Evolutionary conservation across 1,284 basidiomycete species (phyloP).

Genomic region (Microbotryomycetes sp.): DNA sequence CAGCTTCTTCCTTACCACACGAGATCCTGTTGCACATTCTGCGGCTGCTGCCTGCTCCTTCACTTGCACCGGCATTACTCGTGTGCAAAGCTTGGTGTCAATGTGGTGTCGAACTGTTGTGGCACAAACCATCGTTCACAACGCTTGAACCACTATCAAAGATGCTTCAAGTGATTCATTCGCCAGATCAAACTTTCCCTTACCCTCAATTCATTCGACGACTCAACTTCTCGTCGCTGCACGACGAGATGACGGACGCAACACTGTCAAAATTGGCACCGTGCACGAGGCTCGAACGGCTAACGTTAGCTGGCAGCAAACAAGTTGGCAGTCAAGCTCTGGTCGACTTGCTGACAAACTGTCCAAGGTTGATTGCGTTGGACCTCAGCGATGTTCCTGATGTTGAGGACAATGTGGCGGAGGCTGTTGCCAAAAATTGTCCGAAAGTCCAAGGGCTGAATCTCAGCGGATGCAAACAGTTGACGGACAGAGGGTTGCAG

Average conservation of each 20-base stretch:
- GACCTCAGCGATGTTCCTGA: conserved; percentile 72
- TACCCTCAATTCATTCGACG: conserved; percentile 84
- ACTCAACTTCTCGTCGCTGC: conserved; percentile 77
- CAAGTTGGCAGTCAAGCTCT: conserved; percentile 65
- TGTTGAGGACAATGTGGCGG: conserved; percentile 64
- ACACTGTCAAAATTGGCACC: conserved; percentile 65
- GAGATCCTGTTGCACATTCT: conserved; percentile 93
- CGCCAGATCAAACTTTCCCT: conserved; percentile 62
- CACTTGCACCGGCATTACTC: conserved; percentile 64
- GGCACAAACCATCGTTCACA: conserved; percentile 81
- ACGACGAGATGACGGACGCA: conserved; percentile 66
- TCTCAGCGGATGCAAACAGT: conserved; percentile 70
- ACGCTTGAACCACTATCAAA: conserved; percentile 65
- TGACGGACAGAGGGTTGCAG: conserved; percentile 71
- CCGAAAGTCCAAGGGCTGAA: conserved; percentile 86
- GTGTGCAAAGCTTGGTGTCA: conserved; percentile 93
- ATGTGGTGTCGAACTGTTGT: conserved; percentile 88
- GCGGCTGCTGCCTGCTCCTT: conserved; percentile 65
- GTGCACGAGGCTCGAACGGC: conserved; percentile 80
- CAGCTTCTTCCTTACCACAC: conserved; percentile 57
- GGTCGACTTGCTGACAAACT: conserved; percentile 56
- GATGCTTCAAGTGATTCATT: conserved; percentile 62
- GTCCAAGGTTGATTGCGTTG: conserved; percentile 71
- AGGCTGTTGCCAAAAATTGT: conserved; percentile 63
- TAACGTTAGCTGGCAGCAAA: conserved; percentile 81